Evolutionary conservation across 441 rosid species (phyloP).

Genomic region (Mallotus japonicus): DNA sequence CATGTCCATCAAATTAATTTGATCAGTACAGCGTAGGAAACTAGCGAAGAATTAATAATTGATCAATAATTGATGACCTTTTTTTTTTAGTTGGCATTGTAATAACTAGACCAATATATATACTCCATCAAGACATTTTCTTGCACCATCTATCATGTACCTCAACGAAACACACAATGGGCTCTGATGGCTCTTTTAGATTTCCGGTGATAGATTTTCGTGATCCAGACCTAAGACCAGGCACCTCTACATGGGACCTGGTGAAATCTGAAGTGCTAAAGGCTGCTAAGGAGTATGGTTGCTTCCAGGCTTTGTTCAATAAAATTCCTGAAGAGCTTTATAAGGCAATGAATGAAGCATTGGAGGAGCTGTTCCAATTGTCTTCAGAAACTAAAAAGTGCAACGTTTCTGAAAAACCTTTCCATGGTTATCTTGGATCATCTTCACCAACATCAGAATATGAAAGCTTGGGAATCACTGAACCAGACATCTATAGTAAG

Average conservation of each 20-base stretch:
- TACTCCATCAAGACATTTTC: no score
- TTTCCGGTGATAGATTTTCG: conserved; percentile 53
- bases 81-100: no score
- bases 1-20: no score
- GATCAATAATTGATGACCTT: no score
- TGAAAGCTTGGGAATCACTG: conserved; percentile 54
- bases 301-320: conserved; percentile 41
- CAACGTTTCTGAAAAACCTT: conserved; percentile 50
- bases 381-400: conserved; percentile 52
- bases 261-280: conserved; percentile 35
- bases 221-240: conserved; percentile 33
- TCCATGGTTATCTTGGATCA: conserved; percentile 54
- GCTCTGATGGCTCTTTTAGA: background rate
- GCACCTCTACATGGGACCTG: conserved; percentile 45
- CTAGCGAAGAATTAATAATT: no score
- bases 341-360: conserved; percentile 30
- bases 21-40: no score
- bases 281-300: conserved; percentile 59
- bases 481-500: conserved; percentile 35
- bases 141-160: no score
- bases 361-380: conserved; percentile 53
- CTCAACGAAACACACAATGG: background rate
- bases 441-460: conserved; percentile 33
- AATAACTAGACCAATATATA: no score
- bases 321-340: conserved; percentile 35